Evolutionary conservation across 768 basidiomycete genomes (phyloP).

Genomic region (Clathrus columnatus): DNA sequence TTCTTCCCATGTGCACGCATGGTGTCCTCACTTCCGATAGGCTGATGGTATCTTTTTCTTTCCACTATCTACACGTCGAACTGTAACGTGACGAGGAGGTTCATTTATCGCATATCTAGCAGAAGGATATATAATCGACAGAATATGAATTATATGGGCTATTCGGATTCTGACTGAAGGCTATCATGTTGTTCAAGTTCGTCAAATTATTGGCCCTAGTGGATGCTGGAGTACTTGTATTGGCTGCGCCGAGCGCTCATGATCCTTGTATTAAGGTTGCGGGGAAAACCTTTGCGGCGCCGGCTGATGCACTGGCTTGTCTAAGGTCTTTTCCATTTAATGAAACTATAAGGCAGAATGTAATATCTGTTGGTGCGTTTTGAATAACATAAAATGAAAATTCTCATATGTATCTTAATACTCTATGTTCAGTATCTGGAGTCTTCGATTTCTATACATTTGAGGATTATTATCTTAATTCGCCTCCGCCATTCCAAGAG

Average conservation of each 20-base stretch:
- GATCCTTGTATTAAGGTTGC: slow-evolving; percentile 30
- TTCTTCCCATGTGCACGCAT: neutral
- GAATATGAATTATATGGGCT: too few relatives aligned
- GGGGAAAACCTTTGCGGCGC: slow-evolving; percentile 35
- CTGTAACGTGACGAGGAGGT: neutral
- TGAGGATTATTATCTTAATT: slow-evolving; percentile 41
- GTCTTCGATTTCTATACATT: slow-evolving; percentile 46
- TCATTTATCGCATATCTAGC: neutral
- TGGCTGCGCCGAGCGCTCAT: neutral
- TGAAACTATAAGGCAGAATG: slow-evolving; percentile 47
- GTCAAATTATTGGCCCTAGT: neutral
- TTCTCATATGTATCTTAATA: neutral
- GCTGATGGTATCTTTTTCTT: neutral
- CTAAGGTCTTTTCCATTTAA: slow-evolving; percentile 50
- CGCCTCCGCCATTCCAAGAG: slow-evolving; percentile 43
- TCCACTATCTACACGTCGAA: neutral
- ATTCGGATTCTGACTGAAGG: too few relatives aligned
- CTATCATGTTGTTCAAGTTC: neutral
- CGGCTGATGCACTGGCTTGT: slow-evolving; percentile 50
- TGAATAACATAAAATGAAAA: neutral
- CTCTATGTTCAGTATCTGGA: slow-evolving; percentile 29
- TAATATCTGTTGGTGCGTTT: slow-evolving; percentile 25
- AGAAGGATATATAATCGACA: too few relatives aligned
- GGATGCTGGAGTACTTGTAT: neutral
- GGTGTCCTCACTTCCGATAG: neutral